These are phyloP conservation scores for Coleophoma eucalyptorum DNA, from an alignment of 2,329 filamentous ascomycete species.

Conservation along the genomic window DNA sequence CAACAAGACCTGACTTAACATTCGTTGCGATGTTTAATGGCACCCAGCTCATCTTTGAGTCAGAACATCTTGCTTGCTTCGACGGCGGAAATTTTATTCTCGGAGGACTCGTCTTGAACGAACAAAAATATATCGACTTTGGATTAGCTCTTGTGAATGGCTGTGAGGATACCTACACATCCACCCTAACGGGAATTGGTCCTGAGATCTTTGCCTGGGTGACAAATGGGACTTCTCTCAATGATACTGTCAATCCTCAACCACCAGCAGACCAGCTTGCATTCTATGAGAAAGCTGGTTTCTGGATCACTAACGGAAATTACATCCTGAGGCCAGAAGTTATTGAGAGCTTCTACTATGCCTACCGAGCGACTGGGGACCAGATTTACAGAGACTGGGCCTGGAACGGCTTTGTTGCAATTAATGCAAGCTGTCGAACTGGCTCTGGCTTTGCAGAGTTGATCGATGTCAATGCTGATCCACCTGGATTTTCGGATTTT, in stretches of 20 bases:
- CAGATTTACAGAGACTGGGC: slow-evolving; percentile 77
- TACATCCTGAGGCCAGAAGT: slow-evolving; percentile 80
- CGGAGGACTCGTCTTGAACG: slow-evolving; percentile 65
- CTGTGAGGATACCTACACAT: slow-evolving; percentile 70
- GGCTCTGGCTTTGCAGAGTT: slow-evolving; percentile 66
- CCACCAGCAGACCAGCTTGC: slow-evolving; percentile 39
- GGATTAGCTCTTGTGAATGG: slow-evolving; percentile 68
- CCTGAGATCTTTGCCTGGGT: slow-evolving; percentile 70
- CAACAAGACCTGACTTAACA: slow-evolving; percentile 63
- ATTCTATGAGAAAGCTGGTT: slow-evolving; percentile 67
- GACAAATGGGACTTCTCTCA: slow-evolving; percentile 32
- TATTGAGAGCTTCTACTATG: slow-evolving; percentile 82
- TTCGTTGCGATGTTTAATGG: slow-evolving; percentile 61
- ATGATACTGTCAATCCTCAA: slow-evolving; percentile 34
- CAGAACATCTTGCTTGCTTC: slow-evolving; percentile 68
- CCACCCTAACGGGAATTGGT: slow-evolving; percentile 69
- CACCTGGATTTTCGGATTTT: slow-evolving; percentile 52
- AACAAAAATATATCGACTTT: slow-evolving; percentile 66
- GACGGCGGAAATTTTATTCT: slow-evolving; percentile 83
- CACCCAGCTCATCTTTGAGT: slow-evolving; percentile 36
- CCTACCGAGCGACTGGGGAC: slow-evolving; percentile 75
- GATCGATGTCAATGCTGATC: slow-evolving; percentile 55
- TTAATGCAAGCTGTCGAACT: slow-evolving; percentile 59
- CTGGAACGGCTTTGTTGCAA: slow-evolving; percentile 71
- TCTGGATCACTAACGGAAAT: slow-evolving; percentile 57